phyloP scores from a whole-genome alignment of 352 stramenopile genomes.

The Pythium volutum region DNA sequence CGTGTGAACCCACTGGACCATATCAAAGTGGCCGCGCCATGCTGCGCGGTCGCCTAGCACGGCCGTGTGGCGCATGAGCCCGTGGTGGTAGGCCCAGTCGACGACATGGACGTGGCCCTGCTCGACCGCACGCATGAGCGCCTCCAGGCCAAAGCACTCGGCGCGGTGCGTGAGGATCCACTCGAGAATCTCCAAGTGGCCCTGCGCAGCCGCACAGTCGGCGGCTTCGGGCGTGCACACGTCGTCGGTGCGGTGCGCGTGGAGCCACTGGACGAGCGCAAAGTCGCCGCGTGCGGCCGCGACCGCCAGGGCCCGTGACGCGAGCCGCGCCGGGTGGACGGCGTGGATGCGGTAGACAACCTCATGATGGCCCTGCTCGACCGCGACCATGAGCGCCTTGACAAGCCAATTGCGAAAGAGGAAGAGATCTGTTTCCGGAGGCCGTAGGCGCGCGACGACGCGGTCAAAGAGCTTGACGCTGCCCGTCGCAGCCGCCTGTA shows the following conservation, averaged over 20 bases:
- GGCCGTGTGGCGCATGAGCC: slow-evolving; percentile 16
- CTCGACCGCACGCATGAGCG: slow-evolving; percentile 22
- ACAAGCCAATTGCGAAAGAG: slow-evolving; percentile 31
- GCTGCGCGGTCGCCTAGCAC: slow-evolving; percentile 18
- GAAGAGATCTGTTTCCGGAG: slow-evolving; percentile 16
- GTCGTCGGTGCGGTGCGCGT: slow-evolving; percentile 22
- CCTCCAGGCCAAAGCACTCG: slow-evolving; percentile 22
- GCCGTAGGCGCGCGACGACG: slow-evolving; percentile 17
- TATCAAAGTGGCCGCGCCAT: slow-evolving; percentile 24
- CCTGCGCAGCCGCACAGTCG: slow-evolving; percentile 23
- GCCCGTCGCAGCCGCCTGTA: slow-evolving; percentile 17
- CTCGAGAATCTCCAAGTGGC: slow-evolving; percentile 27
- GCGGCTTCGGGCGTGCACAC: slow-evolving; percentile 21
- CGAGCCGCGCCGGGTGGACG: slow-evolving; percentile 16
- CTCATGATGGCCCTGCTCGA: slow-evolving; percentile 17
- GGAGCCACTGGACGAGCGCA: slow-evolving; percentile 27
- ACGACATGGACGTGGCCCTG: slow-evolving; percentile 25
- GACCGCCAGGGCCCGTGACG: slow-evolving; percentile 18
- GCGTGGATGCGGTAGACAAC: slow-evolving; percentile 26
- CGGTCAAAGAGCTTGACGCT: slow-evolving; percentile 28
- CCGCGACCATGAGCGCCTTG: slow-evolving; percentile 20
- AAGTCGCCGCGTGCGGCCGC: slow-evolving; percentile 22
- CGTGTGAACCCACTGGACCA: slow-evolving; percentile 27
- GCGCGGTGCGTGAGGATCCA: slow-evolving; percentile 21
- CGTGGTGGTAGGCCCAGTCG: slow-evolving; percentile 16